A percentile compares a stretch with the other conserved stretches of the same genome.
Evolutionary conservation across 805 yeast genomes (phyloP).

Genomic region (Phaffomyces opuntiae): DNA sequence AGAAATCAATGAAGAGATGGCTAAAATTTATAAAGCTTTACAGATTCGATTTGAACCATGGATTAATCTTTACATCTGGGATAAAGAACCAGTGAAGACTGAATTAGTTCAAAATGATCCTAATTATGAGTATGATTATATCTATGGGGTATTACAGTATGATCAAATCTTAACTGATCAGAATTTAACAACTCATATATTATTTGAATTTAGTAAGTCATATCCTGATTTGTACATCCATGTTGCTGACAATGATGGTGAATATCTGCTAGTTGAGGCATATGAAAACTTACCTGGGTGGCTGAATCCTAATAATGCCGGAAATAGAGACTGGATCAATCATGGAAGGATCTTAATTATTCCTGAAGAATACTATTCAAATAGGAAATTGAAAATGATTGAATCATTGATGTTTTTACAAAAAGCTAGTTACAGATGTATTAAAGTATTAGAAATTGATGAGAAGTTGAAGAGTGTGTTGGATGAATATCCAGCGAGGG

Average conservation of each 20-base stretch:
- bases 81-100: constrained; percentile 15
- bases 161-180: constrained; percentile 41
- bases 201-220: constrained; percentile 31
- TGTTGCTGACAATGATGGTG: constrained; percentile 48
- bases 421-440: constrained; percentile 30
- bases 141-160: constrained; percentile 33
- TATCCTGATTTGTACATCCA: constrained; percentile 35
- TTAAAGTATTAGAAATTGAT: constrained; percentile 20
- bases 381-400: constrained; percentile 28
- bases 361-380: constrained; percentile 30
- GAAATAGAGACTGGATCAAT: constrained; percentile 49
- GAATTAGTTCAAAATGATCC: not conserved
- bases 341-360: constrained; percentile 32
- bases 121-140: constrained; percentile 9
- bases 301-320: constrained; percentile 38
- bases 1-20: constrained; percentile 13
- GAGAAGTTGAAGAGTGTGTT: constrained; percentile 13
- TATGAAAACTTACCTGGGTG: constrained; percentile 40
- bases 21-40: constrained; percentile 16
- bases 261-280: constrained; percentile 44
- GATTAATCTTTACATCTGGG: constrained; percentile 38
- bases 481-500: constrained; percentile 23
- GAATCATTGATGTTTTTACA: constrained; percentile 37
- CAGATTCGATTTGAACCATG: constrained; percentile 27
- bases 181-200: constrained; percentile 34